phyloP scores from a whole-genome alignment of 2,329 filamentous ascomycete species.

The Colletotrichum sidae region DNA sequence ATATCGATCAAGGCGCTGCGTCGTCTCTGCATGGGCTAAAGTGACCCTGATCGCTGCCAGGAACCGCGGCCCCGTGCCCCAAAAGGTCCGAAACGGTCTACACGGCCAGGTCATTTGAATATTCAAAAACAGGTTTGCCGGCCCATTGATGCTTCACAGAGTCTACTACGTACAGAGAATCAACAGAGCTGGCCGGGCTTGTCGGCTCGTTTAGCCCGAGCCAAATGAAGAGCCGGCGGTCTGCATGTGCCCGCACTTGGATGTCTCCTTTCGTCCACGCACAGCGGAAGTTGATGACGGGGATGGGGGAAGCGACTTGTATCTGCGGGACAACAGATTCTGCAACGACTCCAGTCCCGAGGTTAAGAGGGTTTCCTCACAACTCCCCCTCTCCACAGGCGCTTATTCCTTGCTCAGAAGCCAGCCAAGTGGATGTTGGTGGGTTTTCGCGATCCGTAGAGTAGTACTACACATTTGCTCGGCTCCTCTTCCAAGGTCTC shows the following conservation, averaged over 20 bases:
- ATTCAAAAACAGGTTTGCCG: neutral
- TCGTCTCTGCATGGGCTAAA: constrained; percentile 26
- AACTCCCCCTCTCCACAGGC: constrained; percentile 16
- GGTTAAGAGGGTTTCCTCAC: constrained; percentile 26
- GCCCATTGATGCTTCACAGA: too few relatives aligned
- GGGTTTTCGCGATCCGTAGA: constrained; percentile 12
- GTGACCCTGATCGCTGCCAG: constrained; percentile 10
- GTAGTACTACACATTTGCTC: neutral
- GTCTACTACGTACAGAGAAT: too few relatives aligned
- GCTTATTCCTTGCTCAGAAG: constrained; percentile 29
- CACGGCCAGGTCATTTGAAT: neutral
- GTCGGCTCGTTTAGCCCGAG: constrained; percentile 6
- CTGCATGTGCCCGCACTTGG: constrained; percentile 22
- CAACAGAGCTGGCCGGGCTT: neutral
- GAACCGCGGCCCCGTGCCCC: constrained; percentile 2
- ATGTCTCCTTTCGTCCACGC: constrained; percentile 27
- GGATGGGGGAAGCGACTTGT: constrained; percentile 28
- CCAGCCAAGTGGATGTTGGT: constrained; percentile 32
- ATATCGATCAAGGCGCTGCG: constrained; percentile 8
- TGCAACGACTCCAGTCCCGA: constrained; percentile 34
- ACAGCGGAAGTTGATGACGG: constrained; percentile 29
- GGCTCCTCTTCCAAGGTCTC: constrained; percentile 10
- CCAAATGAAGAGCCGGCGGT: constrained; percentile 19
- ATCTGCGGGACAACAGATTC: constrained; percentile 37
- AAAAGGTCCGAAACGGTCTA: constrained; percentile 3